Base-by-base conservation (phyloP, 139 green algal genomes). In the Volvox reticuliferus region DNA sequence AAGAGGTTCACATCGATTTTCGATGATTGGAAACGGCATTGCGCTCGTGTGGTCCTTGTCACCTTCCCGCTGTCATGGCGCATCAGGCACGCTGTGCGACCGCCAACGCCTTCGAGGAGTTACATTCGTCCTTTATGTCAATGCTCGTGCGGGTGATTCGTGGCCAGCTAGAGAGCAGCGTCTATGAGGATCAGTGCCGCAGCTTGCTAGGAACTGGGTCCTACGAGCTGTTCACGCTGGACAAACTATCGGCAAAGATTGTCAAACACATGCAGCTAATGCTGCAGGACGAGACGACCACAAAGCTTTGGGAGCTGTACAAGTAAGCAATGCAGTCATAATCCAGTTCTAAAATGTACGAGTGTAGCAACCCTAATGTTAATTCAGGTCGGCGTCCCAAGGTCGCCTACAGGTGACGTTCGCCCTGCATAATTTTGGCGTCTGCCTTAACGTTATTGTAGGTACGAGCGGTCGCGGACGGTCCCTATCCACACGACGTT, bases 201-300 rank as follows among this genome's bases (percentile, higher is more conserved):
- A 87, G 88, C 17, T 89, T 97, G 92, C 92, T 97, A 76, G 97
- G 98, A 86, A 99, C 97, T 30, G 97, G 97, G 90, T 96, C 93
- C 63, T 99, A 99, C 91, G 94, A 98, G 88, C 95, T 99, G 26
- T 99, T 99, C 96, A 99, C 97, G 61, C 94, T 99, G 76, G 97
- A 99, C 95, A 99, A 99, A 95, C 96, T 99, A 36, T 95, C 98
- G 68, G 93, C 95, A 90, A 98, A 98, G 93, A 81, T 99, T 6
- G 94, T 99, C 30, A 98, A 98, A 93, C 97, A 99, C 85, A 94
- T 96, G 92, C 90, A 92, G 90, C 44, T 94, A 36, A 93, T 98
- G 80, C 88, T 97, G 71, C 55, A 82, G 61, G 97, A 99, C 19
- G 97, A 99, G 18, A 37, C 95, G 33, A 90, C 82, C 30, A 89